Base-by-base conservation (phyloP, 306 rosid species). In the Trifolium pratense region DNA sequence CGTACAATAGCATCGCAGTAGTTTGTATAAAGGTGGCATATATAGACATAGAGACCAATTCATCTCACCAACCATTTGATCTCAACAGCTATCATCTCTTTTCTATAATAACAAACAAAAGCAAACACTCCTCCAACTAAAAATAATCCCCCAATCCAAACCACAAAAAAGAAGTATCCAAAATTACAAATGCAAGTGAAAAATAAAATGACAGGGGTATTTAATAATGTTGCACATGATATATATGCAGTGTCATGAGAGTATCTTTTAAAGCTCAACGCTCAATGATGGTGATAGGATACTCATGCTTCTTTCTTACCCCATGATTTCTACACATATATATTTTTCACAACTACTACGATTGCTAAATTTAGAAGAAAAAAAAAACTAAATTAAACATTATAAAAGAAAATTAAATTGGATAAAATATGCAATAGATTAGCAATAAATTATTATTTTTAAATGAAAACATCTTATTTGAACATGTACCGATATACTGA, bases 221-320 rank as follows among this genome's bases (percentile, higher is more conserved):
- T 61, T 62, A 32, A 62, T 34, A 36, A 5, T 17, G 26, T 36
- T 62, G 68, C 68, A 62, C 48, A 62, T 62, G 68, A 36, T 23
- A 62, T 34, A 62, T 1, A 17, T 58, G 43, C 68, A 62, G 46
- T 16, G 68, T 10, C 68, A 62, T 17, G 68, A 62, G 26, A 36
- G 48, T 9, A 17, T 17, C 46, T 62, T 62, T 62, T 36, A 62
- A 62, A 62, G 48, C 68, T 62, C 68, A 62, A 62, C 68, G 68
- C 68, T 62, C 46, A 36, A 9, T 17, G 68, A 62, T 62, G 48
- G 48, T 5, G 48, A 36, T 36, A 34, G 46, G 29, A 42, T 66
- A 21, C 12, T n/a, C 70, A 66, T 66, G 39, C 12, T 26, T 21
- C 23, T 11, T 26, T 21, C 23, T 45, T 39, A 66, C 43, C 21